Conservation (phyloP, 164 flowering plant genomes). For the Buxus sempervirens region DNA sequence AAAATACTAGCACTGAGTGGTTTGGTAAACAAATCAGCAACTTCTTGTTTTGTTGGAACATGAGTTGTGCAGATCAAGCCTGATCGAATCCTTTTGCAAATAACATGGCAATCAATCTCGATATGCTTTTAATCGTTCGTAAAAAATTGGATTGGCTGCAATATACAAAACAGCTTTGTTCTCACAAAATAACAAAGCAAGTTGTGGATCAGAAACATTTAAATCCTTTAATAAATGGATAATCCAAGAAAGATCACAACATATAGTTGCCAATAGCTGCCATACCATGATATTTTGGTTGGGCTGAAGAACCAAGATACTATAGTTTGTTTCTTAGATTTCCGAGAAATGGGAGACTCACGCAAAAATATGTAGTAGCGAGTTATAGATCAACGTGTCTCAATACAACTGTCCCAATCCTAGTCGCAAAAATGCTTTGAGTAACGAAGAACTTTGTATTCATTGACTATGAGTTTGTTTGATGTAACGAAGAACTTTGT, state of each 20-base stretch:
- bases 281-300: not conserved
- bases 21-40: not conserved
- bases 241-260: not conserved
- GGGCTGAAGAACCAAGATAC: not conserved
- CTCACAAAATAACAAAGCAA: not conserved
- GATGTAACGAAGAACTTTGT: not conserved
- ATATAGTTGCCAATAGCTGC: not conserved
- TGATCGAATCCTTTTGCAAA: not conserved
- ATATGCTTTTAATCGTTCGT: not conserved
- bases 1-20: not conserved
- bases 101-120: not conserved
- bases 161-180: not conserved
- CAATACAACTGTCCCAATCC: not conserved
- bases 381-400: not conserved
- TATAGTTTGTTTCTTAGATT: not conserved
- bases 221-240: not conserved
- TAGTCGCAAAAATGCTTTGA: not conserved
- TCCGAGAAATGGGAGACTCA: constrained; percentile 1
- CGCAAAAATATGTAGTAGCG: not conserved
- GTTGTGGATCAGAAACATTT: not conserved
- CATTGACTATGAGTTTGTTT: not conserved
- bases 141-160: not conserved
- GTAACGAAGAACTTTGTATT: not conserved
- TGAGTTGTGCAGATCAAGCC: not conserved
- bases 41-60: not conserved